Percentiles rank a stretch among this genome's conserved stretches.
These are phyloP conservation scores for Lentinula sp. DNA, from an alignment of 768 basidiomycete species.

Conservation along the genomic window DNA sequence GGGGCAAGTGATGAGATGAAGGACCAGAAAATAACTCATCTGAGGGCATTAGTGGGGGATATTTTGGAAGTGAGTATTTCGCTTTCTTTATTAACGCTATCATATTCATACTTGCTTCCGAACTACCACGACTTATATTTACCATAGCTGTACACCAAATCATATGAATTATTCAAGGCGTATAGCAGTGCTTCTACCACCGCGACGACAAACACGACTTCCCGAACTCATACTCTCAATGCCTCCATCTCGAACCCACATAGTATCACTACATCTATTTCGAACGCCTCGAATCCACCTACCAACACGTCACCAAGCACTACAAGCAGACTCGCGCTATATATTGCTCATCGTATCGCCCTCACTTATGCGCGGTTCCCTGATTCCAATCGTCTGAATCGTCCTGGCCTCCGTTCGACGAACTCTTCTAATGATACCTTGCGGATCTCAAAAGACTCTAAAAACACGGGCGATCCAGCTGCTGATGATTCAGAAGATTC, in stretches of 20 bases:
- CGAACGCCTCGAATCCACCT: not conserved
- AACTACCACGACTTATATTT: not conserved
- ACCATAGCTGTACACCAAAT: conserved; percentile 80
- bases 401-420: not conserved
- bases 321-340: conserved; percentile 69
- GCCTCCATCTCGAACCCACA: not conserved
- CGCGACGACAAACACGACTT: conserved; percentile 15
- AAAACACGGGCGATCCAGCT: too few relatives aligned
- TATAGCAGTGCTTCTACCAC: conserved; percentile 49
- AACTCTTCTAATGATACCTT: too few relatives aligned
- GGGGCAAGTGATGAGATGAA: conserved; percentile 38
- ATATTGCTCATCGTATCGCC: conserved; percentile 88
- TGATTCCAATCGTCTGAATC: not conserved
- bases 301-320: too few relatives aligned
- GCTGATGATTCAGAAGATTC: too few relatives aligned
- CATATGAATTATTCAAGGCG: conserved; percentile 91
- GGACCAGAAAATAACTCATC: not conserved
- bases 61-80: not conserved
- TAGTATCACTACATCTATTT: not conserved
- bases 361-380: conserved; percentile 56
- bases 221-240: not conserved
- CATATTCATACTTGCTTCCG: too few relatives aligned
- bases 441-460: too few relatives aligned
- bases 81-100: too few relatives aligned
- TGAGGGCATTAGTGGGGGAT: not conserved